A percentile compares a stretch with the other conserved stretches of the same genome.
Conservation (phyloP, 495 filamentous ascomycete species). For the Aspergillus taichungensis region DNA sequence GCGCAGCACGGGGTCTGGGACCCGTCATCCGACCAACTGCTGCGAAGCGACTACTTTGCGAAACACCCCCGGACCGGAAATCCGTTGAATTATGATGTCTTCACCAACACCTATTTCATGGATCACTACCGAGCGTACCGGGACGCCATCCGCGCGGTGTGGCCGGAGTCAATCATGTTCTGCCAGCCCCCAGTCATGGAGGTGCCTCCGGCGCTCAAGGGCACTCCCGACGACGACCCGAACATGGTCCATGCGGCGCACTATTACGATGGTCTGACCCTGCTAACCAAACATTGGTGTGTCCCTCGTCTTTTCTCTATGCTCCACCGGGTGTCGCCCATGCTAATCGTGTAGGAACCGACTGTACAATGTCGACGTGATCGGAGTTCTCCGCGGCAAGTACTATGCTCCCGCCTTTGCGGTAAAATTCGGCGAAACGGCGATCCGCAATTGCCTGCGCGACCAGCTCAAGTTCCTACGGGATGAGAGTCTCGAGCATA, state of each 20-base stretch:
- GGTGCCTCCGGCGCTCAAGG: slow-evolving; percentile 80
- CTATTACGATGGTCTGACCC: slow-evolving; percentile 92
- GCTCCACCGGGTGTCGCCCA: background rate
- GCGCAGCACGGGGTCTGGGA: slow-evolving; percentile 97
- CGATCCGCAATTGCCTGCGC: slow-evolving; percentile 87
- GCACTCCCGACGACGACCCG: slow-evolving; percentile 77
- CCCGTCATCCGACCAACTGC: slow-evolving; percentile 61
- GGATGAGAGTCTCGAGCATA: slow-evolving; percentile 80
- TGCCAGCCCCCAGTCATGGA: slow-evolving; percentile 90
- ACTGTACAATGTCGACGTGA: slow-evolving; percentile 91
- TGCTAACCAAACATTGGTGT: slow-evolving; percentile 95
- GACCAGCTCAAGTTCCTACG: slow-evolving; percentile 85
- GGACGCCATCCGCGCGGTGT: slow-evolving; percentile 62
- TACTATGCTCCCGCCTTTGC: slow-evolving; percentile 84
- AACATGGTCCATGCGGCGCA: slow-evolving; percentile 90
- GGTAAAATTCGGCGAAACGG: slow-evolving; percentile 86
- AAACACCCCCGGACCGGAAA: slow-evolving; percentile 63
- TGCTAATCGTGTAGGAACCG: slow-evolving; percentile 52
- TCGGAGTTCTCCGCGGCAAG: slow-evolving; percentile 81
- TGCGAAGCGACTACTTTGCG: slow-evolving; percentile 83
- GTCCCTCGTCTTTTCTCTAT: slow-evolving; percentile 1
- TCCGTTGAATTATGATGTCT: slow-evolving; percentile 67
- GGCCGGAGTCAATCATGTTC: slow-evolving; percentile 76
- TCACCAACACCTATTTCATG: slow-evolving; percentile 86
- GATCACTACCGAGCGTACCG: slow-evolving; percentile 69